A percentile compares a stretch with the other conserved stretches of the same genome.
Conservation (phyloP, 75 land plant species). For the Adiantum capillusveneris region DNA sequence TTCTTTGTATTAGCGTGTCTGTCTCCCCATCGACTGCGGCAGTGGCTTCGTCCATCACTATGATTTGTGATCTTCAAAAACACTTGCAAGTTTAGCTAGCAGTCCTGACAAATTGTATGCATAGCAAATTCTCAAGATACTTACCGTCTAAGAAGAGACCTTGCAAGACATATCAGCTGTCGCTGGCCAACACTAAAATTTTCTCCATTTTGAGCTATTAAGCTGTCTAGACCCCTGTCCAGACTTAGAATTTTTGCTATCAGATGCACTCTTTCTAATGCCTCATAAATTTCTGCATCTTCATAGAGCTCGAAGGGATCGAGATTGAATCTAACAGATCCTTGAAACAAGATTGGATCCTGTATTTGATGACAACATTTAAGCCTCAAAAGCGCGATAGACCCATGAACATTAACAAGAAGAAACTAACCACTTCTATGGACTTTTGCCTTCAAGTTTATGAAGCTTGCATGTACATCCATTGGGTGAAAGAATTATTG, state of each 20-base stretch:
- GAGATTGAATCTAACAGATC: constrained; percentile 30
- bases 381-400: no score
- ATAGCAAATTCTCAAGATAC: no score
- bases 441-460: no score
- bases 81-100: no score
- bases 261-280: constrained; percentile 24
- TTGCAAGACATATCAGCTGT: constrained; percentile 27
- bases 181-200: constrained; percentile 37
- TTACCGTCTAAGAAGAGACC: constrained; percentile 24
- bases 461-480: no score
- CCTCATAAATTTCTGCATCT: constrained; percentile 28
- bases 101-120: no score
- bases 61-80: constrained; percentile 19
- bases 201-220: constrained; percentile 28
- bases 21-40: constrained; percentile 35
- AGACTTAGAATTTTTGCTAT: constrained; percentile 17
- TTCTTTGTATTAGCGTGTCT: constrained; percentile 20
- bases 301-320: constrained; percentile 27
- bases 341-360: constrained; percentile 36
- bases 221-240: constrained; percentile 18
- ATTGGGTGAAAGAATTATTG: no score
- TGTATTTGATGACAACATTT: constrained; percentile 1
- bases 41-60: constrained; percentile 36
- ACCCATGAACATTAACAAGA: no score
- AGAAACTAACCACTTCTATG: no score